Evolutionary conservation across 2,329 filamentous ascomycete species (phyloP), one percentile per base, ranked within the genome.

Genomic region (Aspergillus fumigatiaffinis): DNA sequence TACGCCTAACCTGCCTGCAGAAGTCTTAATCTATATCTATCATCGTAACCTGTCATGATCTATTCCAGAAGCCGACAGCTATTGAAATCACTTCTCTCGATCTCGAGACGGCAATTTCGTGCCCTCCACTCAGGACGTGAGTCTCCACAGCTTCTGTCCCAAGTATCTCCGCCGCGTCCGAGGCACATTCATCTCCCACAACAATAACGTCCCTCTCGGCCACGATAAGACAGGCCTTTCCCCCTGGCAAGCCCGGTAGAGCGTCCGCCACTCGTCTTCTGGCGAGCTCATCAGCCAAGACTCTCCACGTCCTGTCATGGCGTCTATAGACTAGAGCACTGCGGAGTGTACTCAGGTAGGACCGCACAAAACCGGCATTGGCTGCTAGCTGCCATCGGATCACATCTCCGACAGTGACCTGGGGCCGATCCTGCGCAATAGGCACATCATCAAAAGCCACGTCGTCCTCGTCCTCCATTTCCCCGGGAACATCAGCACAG

Each of bases 341-440:
- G 32, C 28, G 52, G 44, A 56, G 35, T 14, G 50, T 56, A 44
- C 54, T 56, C 32, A 50, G n/a, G 25, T 48, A 56, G 10, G 54
- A 35, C 12, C 12, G 26, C 14, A 56, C 49, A 52, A 50, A 56
- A 1, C 54, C 50, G 3, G 29, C 23, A 53, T 52, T 49, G 26
- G 28, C 29, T 25, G 44, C 14, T 17, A 53, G 28, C 44, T 56
- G 54, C 50, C 54, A 56, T 44, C 29, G 29, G 23, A 56, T 42
- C 35, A 56, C 50, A 42, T 52, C 54, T 21, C 47, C 28, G 28
- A 56, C 50, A 7, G 32, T 56, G 10, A 56, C 54, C 5, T 53
- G 54, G 17, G 50, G 50, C 32, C 50, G 50, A 53, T 56, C 29
- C 38, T 20, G 32, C 8, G 54, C 29, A 50, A 56, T 53, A 20